phyloP scores from a whole-genome alignment of 768 basidiomycete genomes.

The Lactifluus volemus region DNA sequence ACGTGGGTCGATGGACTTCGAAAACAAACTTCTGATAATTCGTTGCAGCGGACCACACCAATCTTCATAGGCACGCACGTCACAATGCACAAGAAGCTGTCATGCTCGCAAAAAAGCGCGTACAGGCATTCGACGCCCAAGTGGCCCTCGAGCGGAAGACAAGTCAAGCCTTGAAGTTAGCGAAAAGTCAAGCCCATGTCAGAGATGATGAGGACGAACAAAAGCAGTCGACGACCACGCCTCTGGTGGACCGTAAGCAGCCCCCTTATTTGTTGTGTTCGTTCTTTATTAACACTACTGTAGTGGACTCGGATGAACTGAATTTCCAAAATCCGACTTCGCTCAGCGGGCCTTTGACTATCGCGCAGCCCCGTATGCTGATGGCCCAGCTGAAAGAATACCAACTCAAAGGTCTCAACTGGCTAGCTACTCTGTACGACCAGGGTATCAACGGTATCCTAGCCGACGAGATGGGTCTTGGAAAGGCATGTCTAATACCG shows the following conservation, averaged over 20 bases:
- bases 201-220: conserved; percentile 35
- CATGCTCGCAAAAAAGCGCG: conserved; percentile 65
- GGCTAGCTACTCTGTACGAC: conserved; percentile 95
- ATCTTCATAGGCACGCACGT: conserved; percentile 75
- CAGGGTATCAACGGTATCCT: conserved; percentile 99
- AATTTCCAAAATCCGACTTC: conserved; percentile 99
- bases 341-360: conserved; percentile 71
- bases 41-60: conserved; percentile 71
- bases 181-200: conserved; percentile 43
- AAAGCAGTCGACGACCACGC: conserved; percentile 25
- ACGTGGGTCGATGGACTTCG: conserved; percentile 16
- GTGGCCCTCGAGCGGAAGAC: conserved; percentile 75
- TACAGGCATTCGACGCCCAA: conserved; percentile 77
- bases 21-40: not conserved
- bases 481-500: conserved; percentile 47
- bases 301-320: conserved; percentile 93
- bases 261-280: not conserved
- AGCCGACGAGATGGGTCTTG: conserved; percentile 97
- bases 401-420: conserved; percentile 95
- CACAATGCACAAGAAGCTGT: conserved; percentile 89
- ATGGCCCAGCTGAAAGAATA: conserved; percentile 98
- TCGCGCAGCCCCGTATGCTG: conserved; percentile 91
- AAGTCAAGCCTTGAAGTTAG: conserved; percentile 64
- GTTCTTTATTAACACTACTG: not conserved
- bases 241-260: conserved; percentile 65